phyloP scores from a whole-genome alignment of 352 stramenopile genomes.

The Phytopythium delawarense region DNA sequence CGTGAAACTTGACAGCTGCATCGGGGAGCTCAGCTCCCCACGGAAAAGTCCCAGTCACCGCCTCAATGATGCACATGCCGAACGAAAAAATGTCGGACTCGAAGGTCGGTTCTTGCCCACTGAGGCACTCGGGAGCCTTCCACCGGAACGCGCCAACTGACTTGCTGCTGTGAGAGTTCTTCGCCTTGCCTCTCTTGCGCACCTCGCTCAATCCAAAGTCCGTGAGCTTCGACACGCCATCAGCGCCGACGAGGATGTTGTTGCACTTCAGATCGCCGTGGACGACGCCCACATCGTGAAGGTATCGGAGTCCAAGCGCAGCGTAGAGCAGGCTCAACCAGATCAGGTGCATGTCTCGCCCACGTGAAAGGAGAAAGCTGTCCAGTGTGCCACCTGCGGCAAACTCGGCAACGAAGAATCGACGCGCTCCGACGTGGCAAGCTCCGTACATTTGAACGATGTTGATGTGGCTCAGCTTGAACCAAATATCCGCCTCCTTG shows the following conservation, averaged over 20 bases:
- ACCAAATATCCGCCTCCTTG: constrained; percentile 20
- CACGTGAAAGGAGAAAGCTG: not conserved
- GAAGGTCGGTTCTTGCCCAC: constrained; percentile 16
- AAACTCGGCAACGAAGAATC: constrained; percentile 31
- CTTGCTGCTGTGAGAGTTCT: constrained; percentile 14
- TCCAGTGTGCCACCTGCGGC: constrained; percentile 20
- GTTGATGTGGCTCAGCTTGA: constrained; percentile 21
- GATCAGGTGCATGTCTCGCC: not conserved
- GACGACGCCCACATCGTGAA: constrained; percentile 38
- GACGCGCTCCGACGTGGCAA: constrained; percentile 24
- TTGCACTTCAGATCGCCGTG: constrained; percentile 84
- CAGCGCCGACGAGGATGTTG: constrained; percentile 71
- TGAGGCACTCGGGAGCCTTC: constrained; percentile 28
- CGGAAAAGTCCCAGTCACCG: constrained; percentile 23
- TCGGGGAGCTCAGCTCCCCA: constrained; percentile 9
- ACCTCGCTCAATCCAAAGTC: constrained; percentile 30
- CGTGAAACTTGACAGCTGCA: constrained; percentile 7
- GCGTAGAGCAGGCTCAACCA: constrained; percentile 15
- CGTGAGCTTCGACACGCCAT: constrained; percentile 23
- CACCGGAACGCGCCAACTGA: constrained; percentile 24
- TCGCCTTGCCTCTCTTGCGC: constrained; percentile 3
- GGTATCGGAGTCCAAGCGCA: constrained; percentile 20
- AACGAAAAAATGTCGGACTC: constrained; percentile 35
- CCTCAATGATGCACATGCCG: constrained; percentile 35
- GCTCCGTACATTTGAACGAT: constrained; percentile 26